phyloP scores from a whole-genome alignment of 257 asterid species.

The Petrea volubilis region DNA sequence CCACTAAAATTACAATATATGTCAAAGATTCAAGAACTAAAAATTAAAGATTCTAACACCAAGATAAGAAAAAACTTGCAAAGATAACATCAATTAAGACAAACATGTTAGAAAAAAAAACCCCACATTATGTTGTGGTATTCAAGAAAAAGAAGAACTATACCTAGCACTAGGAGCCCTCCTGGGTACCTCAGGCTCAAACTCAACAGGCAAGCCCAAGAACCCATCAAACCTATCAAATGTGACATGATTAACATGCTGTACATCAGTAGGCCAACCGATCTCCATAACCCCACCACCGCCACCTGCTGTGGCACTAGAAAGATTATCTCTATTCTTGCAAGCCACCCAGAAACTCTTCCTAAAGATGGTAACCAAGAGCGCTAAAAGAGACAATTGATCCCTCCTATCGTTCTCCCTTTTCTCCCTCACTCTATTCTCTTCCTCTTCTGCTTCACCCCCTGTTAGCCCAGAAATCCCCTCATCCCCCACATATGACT shows the following conservation, averaged over 20 bases:
- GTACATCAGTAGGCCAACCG: slow-evolving; percentile 97
- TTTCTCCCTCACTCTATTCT: slow-evolving; percentile 49
- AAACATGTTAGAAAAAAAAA: background rate
- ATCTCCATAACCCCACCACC: slow-evolving; percentile 72
- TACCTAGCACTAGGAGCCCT: slow-evolving; percentile 99
- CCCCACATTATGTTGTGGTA: background rate
- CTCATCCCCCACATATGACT: slow-evolving; percentile 42
- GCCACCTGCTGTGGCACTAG: slow-evolving; percentile 31
- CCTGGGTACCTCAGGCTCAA: slow-evolving; percentile 93
- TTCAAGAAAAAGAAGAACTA: slow-evolving; percentile 6
- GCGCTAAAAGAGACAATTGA: slow-evolving; percentile 80
- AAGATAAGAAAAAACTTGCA: background rate
- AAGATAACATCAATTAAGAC: background rate
- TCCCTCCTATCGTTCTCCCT: slow-evolving; percentile 68
- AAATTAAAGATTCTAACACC: slow-evolving; percentile 7
- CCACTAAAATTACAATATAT: background rate
- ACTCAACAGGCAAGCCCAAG: slow-evolving; percentile 95
- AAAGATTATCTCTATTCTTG: slow-evolving; percentile 50
- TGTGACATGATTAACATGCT: slow-evolving; percentile 93
- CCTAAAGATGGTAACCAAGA: slow-evolving; percentile 73
- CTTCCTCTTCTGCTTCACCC: slow-evolving; percentile 44
- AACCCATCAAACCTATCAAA: slow-evolving; percentile 98
- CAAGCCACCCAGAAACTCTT: slow-evolving; percentile 86
- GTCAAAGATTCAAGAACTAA: slow-evolving; percentile 16
- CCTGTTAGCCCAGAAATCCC: slow-evolving; percentile 32